phyloP scores from a whole-genome alignment of 2,329 filamentous ascomycete species.

The Claviceps citrina region DNA sequence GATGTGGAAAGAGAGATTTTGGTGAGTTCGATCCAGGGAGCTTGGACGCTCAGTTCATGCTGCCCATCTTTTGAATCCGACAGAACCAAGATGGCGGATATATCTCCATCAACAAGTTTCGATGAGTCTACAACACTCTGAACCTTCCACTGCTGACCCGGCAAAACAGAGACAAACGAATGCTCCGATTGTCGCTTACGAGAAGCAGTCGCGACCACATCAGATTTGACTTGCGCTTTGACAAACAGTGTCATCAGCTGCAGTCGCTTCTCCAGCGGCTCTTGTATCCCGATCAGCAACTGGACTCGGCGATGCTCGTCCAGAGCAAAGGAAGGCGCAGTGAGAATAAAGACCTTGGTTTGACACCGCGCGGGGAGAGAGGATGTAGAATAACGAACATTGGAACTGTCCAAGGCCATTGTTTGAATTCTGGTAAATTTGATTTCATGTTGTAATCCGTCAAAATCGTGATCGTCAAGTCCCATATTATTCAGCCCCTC shows the following conservation, averaged over 20 bases:
- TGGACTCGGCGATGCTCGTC: constrained; percentile 39
- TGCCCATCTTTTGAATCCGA: constrained; percentile 48
- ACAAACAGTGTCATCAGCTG: constrained; percentile 50
- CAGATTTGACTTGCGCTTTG: constrained; percentile 25
- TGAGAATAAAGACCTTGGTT: constrained; percentile 52
- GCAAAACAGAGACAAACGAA: constrained; percentile 15
- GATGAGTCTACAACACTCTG: constrained; percentile 59
- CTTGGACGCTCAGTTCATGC: constrained; percentile 55
- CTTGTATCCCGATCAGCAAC: constrained; percentile 54
- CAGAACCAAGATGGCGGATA: constrained; percentile 55
- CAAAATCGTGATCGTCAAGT: constrained; percentile 55
- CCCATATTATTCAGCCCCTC: constrained; percentile 60
- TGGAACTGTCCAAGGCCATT: constrained; percentile 45
- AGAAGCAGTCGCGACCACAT: constrained; percentile 11
- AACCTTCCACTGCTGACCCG: constrained; percentile 39
- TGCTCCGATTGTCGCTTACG: constrained; percentile 10
- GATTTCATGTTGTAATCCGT: constrained; percentile 58
- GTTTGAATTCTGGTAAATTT: constrained; percentile 55
- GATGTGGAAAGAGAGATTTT: constrained; percentile 49
- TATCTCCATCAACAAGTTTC: constrained; percentile 49
- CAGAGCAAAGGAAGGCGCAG: constrained; percentile 39
- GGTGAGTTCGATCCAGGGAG: constrained; percentile 59
- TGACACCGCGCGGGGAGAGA: constrained; percentile 36
- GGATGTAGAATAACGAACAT: constrained; percentile 44
- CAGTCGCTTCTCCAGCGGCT: constrained; percentile 50